phyloP scores from a whole-genome alignment of 768 basidiomycete genomes.

The Lactarius sanguifluus region DNA sequence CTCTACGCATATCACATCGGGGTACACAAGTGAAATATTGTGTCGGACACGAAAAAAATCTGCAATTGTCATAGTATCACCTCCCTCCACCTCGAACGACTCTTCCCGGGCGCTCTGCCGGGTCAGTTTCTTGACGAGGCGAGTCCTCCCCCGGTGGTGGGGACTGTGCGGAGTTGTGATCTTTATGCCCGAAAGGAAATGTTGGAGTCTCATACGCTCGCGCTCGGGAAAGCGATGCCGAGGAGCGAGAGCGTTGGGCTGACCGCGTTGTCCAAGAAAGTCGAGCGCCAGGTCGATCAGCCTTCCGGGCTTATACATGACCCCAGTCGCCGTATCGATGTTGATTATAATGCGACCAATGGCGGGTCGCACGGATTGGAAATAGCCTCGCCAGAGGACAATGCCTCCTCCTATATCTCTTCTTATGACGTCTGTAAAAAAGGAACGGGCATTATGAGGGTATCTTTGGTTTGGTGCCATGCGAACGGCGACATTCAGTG shows the following conservation, averaged over 20 bases:
- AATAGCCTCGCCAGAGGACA: conserved; percentile 75
- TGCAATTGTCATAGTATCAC: conserved; percentile 53
- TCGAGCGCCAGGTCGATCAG: conserved; percentile 59
- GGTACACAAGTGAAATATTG: conserved; percentile 55
- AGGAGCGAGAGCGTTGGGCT: conserved; percentile 42
- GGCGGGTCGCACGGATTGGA: conserved; percentile 73
- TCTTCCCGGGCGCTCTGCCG: conserved; percentile 50
- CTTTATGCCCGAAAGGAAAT: conserved; percentile 55
- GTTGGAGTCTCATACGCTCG: conserved; percentile 50
- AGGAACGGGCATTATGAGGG: conserved; percentile 70
- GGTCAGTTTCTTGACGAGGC: conserved; percentile 63
- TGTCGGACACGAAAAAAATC: conserved; percentile 56
- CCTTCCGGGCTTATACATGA: conserved; percentile 67
- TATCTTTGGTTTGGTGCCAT: conserved; percentile 68
- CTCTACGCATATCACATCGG: conserved; percentile 69
- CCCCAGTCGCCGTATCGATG: conserved; percentile 71
- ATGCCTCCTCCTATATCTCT: conserved; percentile 59
- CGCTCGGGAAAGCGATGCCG: conserved; percentile 46
- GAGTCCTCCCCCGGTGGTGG: conserved; percentile 34
- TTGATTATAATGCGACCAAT: conserved; percentile 65
- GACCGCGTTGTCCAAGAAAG: conserved; percentile 41
- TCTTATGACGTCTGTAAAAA: conserved; percentile 62
- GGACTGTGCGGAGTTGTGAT: conserved; percentile 42
- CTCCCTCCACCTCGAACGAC: conserved; percentile 57
- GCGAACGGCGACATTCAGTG: conserved; percentile 69